phyloP scores from a whole-genome alignment of 1,139 yeast species.

The Zhuliangozyma parablackwelliae region DNA sequence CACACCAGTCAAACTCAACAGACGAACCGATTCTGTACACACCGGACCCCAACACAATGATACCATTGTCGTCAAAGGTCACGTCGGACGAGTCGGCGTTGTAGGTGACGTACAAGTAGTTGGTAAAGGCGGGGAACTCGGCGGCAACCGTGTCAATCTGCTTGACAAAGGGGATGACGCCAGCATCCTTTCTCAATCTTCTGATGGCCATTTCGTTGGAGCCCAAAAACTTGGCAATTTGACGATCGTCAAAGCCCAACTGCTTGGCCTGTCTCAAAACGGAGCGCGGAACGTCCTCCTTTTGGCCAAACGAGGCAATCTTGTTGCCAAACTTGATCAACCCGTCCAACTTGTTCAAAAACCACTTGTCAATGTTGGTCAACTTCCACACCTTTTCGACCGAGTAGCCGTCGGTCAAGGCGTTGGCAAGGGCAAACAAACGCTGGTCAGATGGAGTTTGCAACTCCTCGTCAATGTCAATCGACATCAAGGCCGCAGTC shows the following conservation, averaged over 20 bases:
- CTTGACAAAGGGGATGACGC: conserved; percentile 89
- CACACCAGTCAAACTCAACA: conserved; percentile 99
- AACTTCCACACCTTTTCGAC: conserved; percentile 90
- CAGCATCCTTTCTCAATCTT: conserved; percentile 68
- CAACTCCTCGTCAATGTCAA: conserved; percentile 69
- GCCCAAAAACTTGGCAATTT: conserved; percentile 84
- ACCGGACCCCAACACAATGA: conserved; percentile 95
- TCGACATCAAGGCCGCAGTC: conserved; percentile 27
- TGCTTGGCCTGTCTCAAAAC: conserved; percentile 73
- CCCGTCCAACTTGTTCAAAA: conserved; percentile 76
- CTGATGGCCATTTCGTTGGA: conserved; percentile 94
- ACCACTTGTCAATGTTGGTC: conserved; percentile 94
- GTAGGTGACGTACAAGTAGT: conserved; percentile 93
- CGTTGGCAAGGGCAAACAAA: conserved; percentile 98
- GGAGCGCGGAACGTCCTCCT: conserved; percentile 44
- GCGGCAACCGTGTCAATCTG: conserved; percentile 97
- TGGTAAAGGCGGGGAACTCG: conserved; percentile 96
- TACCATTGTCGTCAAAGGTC: conserved; percentile 82
- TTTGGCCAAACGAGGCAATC: conserved; percentile 54
- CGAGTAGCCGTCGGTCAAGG: conserved; percentile 78
- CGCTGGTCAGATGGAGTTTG: conserved; percentile 95
- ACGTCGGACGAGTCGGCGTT: conserved; percentile 87
- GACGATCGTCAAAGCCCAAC: conserved; percentile 92
- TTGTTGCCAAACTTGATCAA: conserved; percentile 66
- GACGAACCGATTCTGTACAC: conserved; percentile 98